Base-by-base conservation (phyloP, 805 yeast species). In the Nakazawaea sp. region DNA sequence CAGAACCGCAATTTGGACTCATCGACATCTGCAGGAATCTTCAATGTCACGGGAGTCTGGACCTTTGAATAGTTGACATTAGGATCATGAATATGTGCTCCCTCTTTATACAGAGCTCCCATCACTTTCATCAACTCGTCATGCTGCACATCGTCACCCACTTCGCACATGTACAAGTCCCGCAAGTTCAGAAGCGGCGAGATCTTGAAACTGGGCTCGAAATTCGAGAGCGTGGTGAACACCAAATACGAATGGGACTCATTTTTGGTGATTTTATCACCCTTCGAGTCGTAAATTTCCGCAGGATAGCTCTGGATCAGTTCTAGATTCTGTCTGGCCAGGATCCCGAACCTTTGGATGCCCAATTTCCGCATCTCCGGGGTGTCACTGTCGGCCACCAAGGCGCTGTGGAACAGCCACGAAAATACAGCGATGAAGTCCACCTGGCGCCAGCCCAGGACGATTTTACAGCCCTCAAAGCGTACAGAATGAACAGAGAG, bases 371-470 rank as follows among this genome's bases (percentile, higher is more conserved):
- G 64, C 53, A 81, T 59, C 46, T 80, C 81, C 0, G 80, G 77
- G 0, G 78, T 66, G 45, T 86, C 90, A 36, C 89, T 75, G 40
- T 81, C 81, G 21, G 89, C 89, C 2, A 89, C 88, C 34, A 89
- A 57, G 3, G 88, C 74, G 2, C 96, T 87, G 57, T 89, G 97
- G 44, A 87, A 73, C 0, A 81, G 94, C 85, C 95, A 78, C 0
- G 95, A 83, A 0, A 76, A 66, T 8, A 88, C 94, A 2, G 85
- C 85, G 13, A 72, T 42, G 50, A 78, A 64, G 36, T 51, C 47
- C 11, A 19, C 17, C 8, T 27, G 18, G 21, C 15, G 25, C 5
- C 5, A 59, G 52, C 33, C 50, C 16, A 8, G 23, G 3, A 45
- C 46, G 33, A 46, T 52, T 0, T 47, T 30, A 10, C 46, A 29